Evolutionary conservation across 2,329 filamentous ascomycete species (phyloP), one percentile per base, ranked within the genome.

Genomic region (Colletotrichum salicis): DNA sequence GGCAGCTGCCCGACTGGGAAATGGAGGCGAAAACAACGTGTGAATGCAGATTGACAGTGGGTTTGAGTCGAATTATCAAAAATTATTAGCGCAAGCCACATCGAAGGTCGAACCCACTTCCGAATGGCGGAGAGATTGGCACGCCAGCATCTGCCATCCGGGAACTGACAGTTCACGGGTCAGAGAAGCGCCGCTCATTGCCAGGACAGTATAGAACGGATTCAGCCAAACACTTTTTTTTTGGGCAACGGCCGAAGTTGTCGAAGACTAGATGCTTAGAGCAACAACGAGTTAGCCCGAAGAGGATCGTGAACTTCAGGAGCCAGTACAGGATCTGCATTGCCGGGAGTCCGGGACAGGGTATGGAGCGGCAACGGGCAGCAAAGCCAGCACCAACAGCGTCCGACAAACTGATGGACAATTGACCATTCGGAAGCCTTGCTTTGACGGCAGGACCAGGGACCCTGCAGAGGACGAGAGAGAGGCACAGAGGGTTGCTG

Each of bases 1-100:
- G 52, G 31, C 33, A 69, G 67, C 61, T 65, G 54, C 61, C 67
- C 31, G 15, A 65, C 52, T 59, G 33, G 67, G 61, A 65, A 65
- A 70, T 55, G 67, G 41, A 59, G 67, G 55, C 67, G 61, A 65
- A 45, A 65, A 59, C 27, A 64, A 54, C 59, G 61, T 54, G 67
- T 64, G 31, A 59, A 54, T 65, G 45, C 55, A 59, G 61, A 45
- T 65, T 65, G 37, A 45, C 19, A 27, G 60, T 59, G 54, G 61
- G n/a, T 41, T 69, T 55, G 60, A 52, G n/a, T 69, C 66, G 60
- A 45, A 51, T 33, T 58, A 33, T 59, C 54, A 54, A 62, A 54
- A 29, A 22, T 45, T 27, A 59, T 54, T 70, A 60, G 67, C 61
- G 67, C 55, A 70, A 45, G 67, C 67, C 61, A 65, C 67, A 33